phyloP scores from a whole-genome alignment of 768 basidiomycete species.

The Pisolithus tinctorius region DNA sequence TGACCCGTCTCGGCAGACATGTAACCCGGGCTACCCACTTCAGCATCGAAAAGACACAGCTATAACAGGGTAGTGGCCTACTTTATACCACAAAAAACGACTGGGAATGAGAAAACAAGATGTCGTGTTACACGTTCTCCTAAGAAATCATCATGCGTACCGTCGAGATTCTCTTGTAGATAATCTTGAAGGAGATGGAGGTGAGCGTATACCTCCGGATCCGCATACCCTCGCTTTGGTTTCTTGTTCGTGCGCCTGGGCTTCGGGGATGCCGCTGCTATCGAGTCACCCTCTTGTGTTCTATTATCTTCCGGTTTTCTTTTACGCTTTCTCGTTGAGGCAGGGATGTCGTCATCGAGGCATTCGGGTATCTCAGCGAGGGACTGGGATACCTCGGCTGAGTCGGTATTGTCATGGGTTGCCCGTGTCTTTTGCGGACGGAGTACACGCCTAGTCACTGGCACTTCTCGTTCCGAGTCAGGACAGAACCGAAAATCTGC shows the following conservation, averaged over 20 bases:
- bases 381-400: too few species aligned
- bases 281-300: too few species aligned
- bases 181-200: conserved; percentile 47
- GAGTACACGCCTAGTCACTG: too few species aligned
- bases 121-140: conserved; percentile 7
- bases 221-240: conserved; percentile 38
- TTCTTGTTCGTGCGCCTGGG: conserved; percentile 17
- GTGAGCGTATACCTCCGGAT: conserved; percentile 48
- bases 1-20: conserved; percentile 65
- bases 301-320: too few species aligned
- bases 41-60: neutral
- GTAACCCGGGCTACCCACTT: conserved; percentile 50
- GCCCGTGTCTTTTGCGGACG: too few species aligned
- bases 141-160: conserved; percentile 26
- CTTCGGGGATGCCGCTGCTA: neutral
- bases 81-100: conserved; percentile 86
- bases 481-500: too few species aligned
- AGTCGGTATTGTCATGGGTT: too few species aligned
- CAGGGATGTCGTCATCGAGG: too few species aligned
- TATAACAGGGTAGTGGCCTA: conserved; percentile 23
- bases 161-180: conserved; percentile 46
- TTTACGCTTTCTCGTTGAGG: too few species aligned
- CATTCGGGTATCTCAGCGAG: too few species aligned
- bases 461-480: too few species aligned
- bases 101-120: conserved; percentile 29